Evolutionary conservation across 345 rosid genomes (phyloP).

Genomic region (Eucalyptus leucophloia): DNA sequence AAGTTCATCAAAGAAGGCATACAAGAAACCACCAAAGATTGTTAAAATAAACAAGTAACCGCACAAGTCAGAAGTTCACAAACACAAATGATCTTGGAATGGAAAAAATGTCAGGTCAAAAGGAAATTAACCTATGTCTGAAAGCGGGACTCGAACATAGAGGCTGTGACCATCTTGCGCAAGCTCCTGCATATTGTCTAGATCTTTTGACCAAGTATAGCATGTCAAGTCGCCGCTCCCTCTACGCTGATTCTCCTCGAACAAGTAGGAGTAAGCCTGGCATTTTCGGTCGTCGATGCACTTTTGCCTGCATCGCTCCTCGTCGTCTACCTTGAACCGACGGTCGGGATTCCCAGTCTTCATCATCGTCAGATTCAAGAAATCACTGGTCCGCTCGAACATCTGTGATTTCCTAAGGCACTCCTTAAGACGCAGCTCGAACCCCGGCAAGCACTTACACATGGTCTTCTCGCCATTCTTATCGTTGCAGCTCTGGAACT

Average conservation of each 20-base stretch:
- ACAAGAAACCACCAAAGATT: no score
- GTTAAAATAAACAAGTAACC: no score
- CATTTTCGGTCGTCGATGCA: slow-evolving; percentile 6
- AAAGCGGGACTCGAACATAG: background rate
- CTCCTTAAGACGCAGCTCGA: slow-evolving; percentile 8
- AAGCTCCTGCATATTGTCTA: background rate
- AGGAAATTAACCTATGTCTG: slow-evolving; percentile 5
- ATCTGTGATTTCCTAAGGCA: background rate
- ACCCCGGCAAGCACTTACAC: slow-evolving; percentile 36
- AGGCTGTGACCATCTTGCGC: background rate
- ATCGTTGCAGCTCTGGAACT: slow-evolving; percentile 13
- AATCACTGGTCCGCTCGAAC: background rate
- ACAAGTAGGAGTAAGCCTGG: slow-evolving; percentile 24
- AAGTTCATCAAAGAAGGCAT: background rate
- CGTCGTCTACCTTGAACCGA: accelerated
- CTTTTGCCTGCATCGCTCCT: background rate
- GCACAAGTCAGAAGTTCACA: background rate
- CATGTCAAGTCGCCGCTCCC: background rate
- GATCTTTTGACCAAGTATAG: slow-evolving; percentile 9
- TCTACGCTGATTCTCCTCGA: background rate
- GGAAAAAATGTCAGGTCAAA: background rate
- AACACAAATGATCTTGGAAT: background rate
- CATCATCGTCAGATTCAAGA: slow-evolving; percentile 2
- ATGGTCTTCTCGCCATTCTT: background rate
- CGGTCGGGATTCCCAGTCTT: background rate